Percentiles rank a stretch among this genome's conserved stretches.
phyloP scores from a whole-genome alignment of 805 yeast genomes.

The Metschnikowia arizonensis region DNA sequence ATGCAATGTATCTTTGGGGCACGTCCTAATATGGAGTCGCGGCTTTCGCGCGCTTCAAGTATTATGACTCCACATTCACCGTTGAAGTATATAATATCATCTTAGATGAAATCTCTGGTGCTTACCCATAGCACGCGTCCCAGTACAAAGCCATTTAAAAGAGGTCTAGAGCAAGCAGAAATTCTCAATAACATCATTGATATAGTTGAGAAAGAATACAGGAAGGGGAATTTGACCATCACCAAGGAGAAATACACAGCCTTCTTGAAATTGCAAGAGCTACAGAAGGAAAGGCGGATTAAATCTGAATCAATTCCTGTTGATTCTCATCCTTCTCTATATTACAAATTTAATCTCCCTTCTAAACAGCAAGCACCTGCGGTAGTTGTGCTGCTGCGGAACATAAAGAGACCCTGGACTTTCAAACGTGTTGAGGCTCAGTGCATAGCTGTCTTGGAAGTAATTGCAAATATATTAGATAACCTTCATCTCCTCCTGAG shows the following conservation, averaged over 20 bases:
- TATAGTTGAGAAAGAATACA: conserved; percentile 36
- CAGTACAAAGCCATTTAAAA: background rate
- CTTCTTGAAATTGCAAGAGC: conserved; percentile 25
- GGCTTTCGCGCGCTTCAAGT: conserved; percentile 1
- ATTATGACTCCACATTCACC: background rate
- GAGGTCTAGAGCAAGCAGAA: background rate
- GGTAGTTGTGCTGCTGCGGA: background rate
- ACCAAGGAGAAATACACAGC: conserved; percentile 35
- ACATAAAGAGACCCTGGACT: conserved; percentile 19
- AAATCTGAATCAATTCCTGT: conserved; percentile 23
- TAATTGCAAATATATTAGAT: conserved; percentile 37
- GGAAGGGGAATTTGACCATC: conserved; percentile 34
- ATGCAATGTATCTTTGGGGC: too few species aligned
- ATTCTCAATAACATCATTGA: conserved; percentile 12
- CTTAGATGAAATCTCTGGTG: conserved; percentile 2
- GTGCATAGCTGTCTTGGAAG: conserved; percentile 31
- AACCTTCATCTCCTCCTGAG: conserved; percentile 40
- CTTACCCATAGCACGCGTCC: background rate
- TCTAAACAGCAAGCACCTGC: conserved; percentile 2
- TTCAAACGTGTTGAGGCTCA: conserved; percentile 30
- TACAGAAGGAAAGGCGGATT: conserved; percentile 8
- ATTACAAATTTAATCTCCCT: conserved; percentile 28
- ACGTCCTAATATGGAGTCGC: background rate
- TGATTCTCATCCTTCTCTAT: conserved; percentile 30
- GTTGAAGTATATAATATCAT: background rate